phyloP scores from a whole-genome alignment of 208 protist genomes.

The Leptomonas seymouri region DNA sequence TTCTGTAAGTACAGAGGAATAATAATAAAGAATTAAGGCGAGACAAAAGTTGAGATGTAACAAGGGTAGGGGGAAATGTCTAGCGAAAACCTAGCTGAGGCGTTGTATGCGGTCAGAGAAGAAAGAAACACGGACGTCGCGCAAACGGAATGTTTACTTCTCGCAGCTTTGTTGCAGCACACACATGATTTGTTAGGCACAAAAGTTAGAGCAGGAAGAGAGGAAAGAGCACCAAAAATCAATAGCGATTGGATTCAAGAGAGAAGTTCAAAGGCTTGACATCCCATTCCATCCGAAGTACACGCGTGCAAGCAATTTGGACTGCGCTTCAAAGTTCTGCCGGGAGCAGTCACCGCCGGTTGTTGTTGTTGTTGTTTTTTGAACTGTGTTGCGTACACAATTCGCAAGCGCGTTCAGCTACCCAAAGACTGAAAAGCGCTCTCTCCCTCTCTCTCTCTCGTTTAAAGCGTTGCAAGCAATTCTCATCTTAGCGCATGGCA shows the following conservation, averaged over 20 bases:
- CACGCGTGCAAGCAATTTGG: too few species aligned
- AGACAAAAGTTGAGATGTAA: neutral
- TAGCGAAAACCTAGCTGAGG: neutral
- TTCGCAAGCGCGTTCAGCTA: neutral
- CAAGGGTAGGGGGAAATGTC: neutral
- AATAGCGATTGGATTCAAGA: neutral
- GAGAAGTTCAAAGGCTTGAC: too few species aligned
- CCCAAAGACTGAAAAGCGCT: neutral
- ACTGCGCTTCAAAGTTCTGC: too few species aligned
- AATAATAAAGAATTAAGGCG: neutral
- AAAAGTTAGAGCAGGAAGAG: neutral
- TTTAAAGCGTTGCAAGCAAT: neutral
- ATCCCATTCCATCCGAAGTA: too few species aligned
- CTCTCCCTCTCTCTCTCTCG: neutral
- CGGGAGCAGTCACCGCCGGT: too few species aligned
- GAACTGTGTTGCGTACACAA: too few species aligned
- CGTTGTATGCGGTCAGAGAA: too few species aligned
- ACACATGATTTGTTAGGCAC: neutral
- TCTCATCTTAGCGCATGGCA: too few species aligned
- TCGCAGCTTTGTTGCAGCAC: neutral
- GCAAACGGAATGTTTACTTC: neutral
- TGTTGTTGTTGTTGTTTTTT: too few species aligned
- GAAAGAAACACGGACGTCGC: neutral
- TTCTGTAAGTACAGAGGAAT: slow-evolving; percentile 10
- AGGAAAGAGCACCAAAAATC: neutral